Percentiles rank a stretch among this genome's conserved stretches.
Conservation (phyloP, 805 yeast genomes). For the Cyberlindnera americana region DNA sequence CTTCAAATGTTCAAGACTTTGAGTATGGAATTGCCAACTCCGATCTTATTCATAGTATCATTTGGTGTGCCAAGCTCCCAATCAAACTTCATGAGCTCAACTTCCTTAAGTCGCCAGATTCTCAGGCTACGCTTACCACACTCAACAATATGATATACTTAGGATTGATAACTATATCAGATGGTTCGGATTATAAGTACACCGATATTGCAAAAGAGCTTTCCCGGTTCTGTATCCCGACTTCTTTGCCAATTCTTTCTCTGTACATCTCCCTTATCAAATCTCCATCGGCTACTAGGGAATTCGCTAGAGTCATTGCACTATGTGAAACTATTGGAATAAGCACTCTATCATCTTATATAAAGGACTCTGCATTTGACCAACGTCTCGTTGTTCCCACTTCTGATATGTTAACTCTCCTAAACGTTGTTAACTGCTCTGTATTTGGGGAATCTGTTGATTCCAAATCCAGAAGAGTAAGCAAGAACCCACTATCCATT, state of each 20-base stretch:
- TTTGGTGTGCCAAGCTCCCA: not conserved
- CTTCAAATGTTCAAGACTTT: slow-evolving; percentile 1
- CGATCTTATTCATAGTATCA: slow-evolving; percentile 4
- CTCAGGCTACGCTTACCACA: slow-evolving; percentile 1
- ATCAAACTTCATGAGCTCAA: slow-evolving; percentile 2
- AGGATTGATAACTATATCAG: slow-evolving; percentile 4
- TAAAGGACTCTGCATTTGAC: slow-evolving; percentile 6
- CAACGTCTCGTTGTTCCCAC: slow-evolving; percentile 4
- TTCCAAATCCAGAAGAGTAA: not conserved
- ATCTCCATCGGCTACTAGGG: slow-evolving; percentile 1
- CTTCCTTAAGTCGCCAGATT: slow-evolving; percentile 8
- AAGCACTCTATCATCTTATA: slow-evolving; percentile 7
- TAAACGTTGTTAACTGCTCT: slow-evolving; percentile 7
- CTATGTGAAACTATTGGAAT: slow-evolving; percentile 2
- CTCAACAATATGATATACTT: slow-evolving; percentile 9
- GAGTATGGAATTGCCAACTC: slow-evolving; percentile 2
- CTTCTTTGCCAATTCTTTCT: slow-evolving; percentile 1
- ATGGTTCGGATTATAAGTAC: slow-evolving; percentile 3
- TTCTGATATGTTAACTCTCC: slow-evolving; percentile 12
- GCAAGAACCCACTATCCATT: slow-evolving; percentile 7
- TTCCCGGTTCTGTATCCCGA: slow-evolving; percentile 3
- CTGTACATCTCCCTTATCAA: slow-evolving; percentile 3
- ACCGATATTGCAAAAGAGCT: slow-evolving; percentile 2
- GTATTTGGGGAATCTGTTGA: slow-evolving; percentile 1
- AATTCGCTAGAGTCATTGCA: slow-evolving; percentile 4